Percentiles rank a stretch among this genome's conserved stretches.
Evolutionary conservation across 2,329 filamentous ascomycete species (phyloP).

Genomic region (Huntiella bhutanensis): DNA sequence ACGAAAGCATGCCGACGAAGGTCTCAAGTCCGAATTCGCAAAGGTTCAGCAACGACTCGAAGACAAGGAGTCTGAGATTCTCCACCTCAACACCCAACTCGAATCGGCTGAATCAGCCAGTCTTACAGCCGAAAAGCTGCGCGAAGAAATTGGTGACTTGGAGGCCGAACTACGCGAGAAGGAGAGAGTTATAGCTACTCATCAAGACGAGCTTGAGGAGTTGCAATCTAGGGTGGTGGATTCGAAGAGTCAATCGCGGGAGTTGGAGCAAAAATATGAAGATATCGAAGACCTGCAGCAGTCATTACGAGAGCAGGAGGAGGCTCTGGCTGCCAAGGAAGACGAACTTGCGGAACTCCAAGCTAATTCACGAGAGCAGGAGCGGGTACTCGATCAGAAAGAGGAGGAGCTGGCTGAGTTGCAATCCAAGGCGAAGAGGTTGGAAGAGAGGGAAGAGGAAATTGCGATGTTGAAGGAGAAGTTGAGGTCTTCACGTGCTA

Average conservation of each 20-base stretch:
- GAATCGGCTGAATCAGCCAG: slow-evolving; percentile 24
- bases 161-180: slow-evolving; percentile 61
- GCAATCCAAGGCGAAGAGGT: slow-evolving; percentile 4
- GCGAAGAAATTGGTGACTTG: slow-evolving; percentile 56
- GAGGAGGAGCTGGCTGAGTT: slow-evolving; percentile 5
- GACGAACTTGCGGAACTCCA: slow-evolving; percentile 21
- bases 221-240: slow-evolving; percentile 34
- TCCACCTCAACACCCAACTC: slow-evolving; percentile 38
- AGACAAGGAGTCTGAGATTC: slow-evolving; percentile 39
- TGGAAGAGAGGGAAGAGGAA: slow-evolving; percentile 7
- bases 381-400: slow-evolving; percentile 6
- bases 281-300: slow-evolving; percentile 19
- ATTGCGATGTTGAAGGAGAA: slow-evolving; percentile 7
- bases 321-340: slow-evolving; percentile 5
- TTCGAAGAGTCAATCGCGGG: slow-evolving; percentile 25
- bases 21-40: slow-evolving; percentile 41
- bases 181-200: slow-evolving; percentile 51
- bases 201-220: slow-evolving; percentile 55
- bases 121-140: slow-evolving; percentile 29
- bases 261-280: slow-evolving; percentile 34
- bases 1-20: slow-evolving; percentile 53
- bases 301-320: slow-evolving; percentile 4
- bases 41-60: slow-evolving; percentile 36
- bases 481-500: not conserved
- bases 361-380: slow-evolving; percentile 2